Conservation (phyloP, 1,284 basidiomycete genomes). For the Moniliella sp. region DNA sequence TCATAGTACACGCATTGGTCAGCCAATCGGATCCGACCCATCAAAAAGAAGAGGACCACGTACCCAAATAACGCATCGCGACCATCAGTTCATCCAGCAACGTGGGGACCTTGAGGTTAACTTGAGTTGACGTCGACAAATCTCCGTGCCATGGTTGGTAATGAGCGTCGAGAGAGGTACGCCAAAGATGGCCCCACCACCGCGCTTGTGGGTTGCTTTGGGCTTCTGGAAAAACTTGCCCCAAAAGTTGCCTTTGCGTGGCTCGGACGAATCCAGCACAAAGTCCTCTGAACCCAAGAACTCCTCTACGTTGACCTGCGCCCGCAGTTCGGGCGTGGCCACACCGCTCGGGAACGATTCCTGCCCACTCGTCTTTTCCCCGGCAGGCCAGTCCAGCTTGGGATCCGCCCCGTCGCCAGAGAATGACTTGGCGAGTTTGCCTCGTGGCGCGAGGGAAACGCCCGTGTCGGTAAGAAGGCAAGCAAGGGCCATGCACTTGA, state of each 20-base stretch:
- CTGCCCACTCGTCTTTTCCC: too few relatives aligned
- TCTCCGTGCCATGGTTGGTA: slow-evolving; percentile 84
- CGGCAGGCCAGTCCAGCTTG: too few relatives aligned
- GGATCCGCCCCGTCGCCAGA: too few relatives aligned
- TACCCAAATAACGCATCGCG: slow-evolving; percentile 97
- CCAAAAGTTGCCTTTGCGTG: slow-evolving; percentile 86
- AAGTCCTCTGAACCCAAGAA: slow-evolving; percentile 61
- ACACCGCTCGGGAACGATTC: too few relatives aligned
- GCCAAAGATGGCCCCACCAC: slow-evolving; percentile 64
- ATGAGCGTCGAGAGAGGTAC: slow-evolving; percentile 79
- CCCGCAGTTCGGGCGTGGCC: slow-evolving; percentile 50
- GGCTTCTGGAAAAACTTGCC: slow-evolving; percentile 79
- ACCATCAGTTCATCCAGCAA: slow-evolving; percentile 46
- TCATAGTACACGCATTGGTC: too few relatives aligned
- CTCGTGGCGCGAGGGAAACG: too few relatives aligned
- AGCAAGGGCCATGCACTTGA: slow-evolving; percentile 83
- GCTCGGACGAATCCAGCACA: slow-evolving; percentile 73
- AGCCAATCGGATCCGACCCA: background rate
- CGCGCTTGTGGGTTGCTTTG: slow-evolving; percentile 44
- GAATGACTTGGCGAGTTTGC: too few relatives aligned
- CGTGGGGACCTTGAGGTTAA: slow-evolving; percentile 50
- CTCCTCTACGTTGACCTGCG: slow-evolving; percentile 53
- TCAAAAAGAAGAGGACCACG: background rate
- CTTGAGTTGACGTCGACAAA: slow-evolving; percentile 55
- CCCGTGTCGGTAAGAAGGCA: too few relatives aligned